Percentiles rank a stretch among this genome's conserved stretches.
Conservation (phyloP, 768 basidiomycete species). For the Albatrellus ellisii region DNA sequence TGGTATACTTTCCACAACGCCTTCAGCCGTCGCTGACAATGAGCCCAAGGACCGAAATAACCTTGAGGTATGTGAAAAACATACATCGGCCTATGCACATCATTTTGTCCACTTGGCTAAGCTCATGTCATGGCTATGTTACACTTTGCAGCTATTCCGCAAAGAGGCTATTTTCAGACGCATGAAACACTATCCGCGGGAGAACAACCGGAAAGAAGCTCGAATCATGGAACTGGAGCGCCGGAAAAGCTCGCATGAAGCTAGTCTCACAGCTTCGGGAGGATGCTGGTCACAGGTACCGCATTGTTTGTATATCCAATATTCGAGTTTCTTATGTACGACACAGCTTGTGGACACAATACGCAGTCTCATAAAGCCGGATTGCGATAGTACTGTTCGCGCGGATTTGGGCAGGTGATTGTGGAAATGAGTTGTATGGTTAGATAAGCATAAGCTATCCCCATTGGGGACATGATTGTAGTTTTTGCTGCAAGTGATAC, state of each 20-base stretch:
- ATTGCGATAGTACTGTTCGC: too few species aligned
- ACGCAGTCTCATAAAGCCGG: conserved; percentile 39
- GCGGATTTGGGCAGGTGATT: too few species aligned
- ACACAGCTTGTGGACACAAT: conserved; percentile 54
- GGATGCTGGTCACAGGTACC: conserved; percentile 71
- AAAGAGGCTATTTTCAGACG: conserved; percentile 79
- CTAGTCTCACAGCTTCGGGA: conserved; percentile 58
- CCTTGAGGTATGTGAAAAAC: conserved; percentile 44
- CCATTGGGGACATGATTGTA: too few species aligned
- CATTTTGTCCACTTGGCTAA: too few species aligned
- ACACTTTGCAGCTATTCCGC: conserved; percentile 47
- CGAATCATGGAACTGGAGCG: conserved; percentile 54
- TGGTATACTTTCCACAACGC: conserved; percentile 10
- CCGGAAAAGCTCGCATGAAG: conserved; percentile 53
- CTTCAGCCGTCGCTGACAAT: conserved; percentile 7
- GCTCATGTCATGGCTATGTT: conserved; percentile 9
- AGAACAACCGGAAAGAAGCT: conserved; percentile 50
- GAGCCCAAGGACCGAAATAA: conserved; percentile 25
- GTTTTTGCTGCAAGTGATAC: too few species aligned
- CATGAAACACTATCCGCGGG: conserved; percentile 73
- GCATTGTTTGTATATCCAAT: conserved; percentile 4
- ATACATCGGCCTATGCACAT: too few species aligned
- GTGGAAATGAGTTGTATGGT: too few species aligned
- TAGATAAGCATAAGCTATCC: too few species aligned
- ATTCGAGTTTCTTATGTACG: conserved; percentile 1